Percentiles rank a stretch among this genome's conserved stretches.
These are phyloP conservation scores for Hirschfeldia incana DNA, from an alignment of 345 rosid genomes.

Conservation along the genomic window DNA sequence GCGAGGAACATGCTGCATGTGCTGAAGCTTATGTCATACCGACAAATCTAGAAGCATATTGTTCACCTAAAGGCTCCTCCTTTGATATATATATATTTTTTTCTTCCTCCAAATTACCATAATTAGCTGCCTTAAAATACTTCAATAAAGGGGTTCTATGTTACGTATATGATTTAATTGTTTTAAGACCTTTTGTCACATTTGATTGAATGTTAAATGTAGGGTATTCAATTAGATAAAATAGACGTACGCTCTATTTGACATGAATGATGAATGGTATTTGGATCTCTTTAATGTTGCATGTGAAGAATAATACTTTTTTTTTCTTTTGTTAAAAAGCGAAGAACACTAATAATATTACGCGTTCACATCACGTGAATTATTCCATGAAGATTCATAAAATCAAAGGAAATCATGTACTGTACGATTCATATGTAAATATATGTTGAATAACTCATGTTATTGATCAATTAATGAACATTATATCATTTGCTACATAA, in stretches of 20 bases:
- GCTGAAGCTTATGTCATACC: conserved; percentile 32
- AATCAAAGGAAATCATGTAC: conserved; percentile 7
- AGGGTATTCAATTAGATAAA: background rate
- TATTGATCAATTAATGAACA: background rate
- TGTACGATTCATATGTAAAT: background rate
- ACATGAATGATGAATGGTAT: background rate
- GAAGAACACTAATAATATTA: conserved; percentile 10
- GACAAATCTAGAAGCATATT: conserved; percentile 34
- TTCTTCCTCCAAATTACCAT: background rate
- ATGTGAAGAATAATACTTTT: background rate
- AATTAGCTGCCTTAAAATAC: conserved; percentile 5
- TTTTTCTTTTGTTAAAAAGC: background rate
- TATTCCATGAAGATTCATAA: conserved; percentile 3
- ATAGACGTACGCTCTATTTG: background rate
- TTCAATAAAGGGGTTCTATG: background rate
- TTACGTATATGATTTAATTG: background rate
- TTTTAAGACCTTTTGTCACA: conserved; percentile 1
- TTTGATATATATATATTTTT: background rate
- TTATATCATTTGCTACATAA: background rate
- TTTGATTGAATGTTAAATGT: background rate
- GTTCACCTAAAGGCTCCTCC: background rate
- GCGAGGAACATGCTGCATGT: conserved; percentile 43
- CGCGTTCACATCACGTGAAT: conserved; percentile 34
- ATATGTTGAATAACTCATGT: background rate
- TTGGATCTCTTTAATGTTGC: background rate